Base-by-base conservation (phyloP, 176 grass and related monocot species). In the Sorghum bicolor region DNA sequence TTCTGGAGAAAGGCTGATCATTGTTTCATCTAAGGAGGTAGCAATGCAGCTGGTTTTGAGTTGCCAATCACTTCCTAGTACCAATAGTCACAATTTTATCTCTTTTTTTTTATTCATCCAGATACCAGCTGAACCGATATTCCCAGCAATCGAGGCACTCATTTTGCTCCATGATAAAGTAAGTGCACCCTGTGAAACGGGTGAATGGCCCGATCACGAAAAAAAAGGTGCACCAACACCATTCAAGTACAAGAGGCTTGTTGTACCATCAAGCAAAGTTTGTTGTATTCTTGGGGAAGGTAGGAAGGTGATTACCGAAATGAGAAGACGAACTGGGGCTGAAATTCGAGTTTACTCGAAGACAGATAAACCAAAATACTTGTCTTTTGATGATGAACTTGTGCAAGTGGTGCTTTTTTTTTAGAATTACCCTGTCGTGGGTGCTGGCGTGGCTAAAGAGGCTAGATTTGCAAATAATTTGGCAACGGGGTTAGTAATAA, bases 201-300 rank as follows among this genome's bases (percentile, higher is more conserved):
- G n/a, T n/a, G n/a, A n/a, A n/a, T n/a, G n/a, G n/a, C n/a, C n/a
- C n/a, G n/a, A n/a, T n/a, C n/a, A n/a, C n/a, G n/a, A n/a, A n/a
- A n/a, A n/a, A n/a, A n/a, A n/a, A n/a, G n/a, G n/a, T n/a, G n/a
- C n/a, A n/a, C n/a, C n/a, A 99, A 48, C 80, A 5, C 64, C 69
- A 89, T 16, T 83, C 90, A 61, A 84, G 85, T 70, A 99, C 96
- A 72, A 88, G n/a, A n/a, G 94, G 81, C 87, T 99, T 72, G 89
- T 96, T 89, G 87, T 99, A 88, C 96, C 93, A n/a, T 90, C 96
- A 64, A 92, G 80, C 85, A 94, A 91, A 87, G 96, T 99, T 64
- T 91, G 96, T 67, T 99, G 96, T 79, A 96, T 96, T 81, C 64
- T 99, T 81, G 96, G 93, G 86, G 89, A 99, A 91, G 83, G 93